Evolutionary conservation across 2,329 filamentous ascomycete genomes (phyloP).

Genomic region (Fusarium pseudocircinatum): DNA sequence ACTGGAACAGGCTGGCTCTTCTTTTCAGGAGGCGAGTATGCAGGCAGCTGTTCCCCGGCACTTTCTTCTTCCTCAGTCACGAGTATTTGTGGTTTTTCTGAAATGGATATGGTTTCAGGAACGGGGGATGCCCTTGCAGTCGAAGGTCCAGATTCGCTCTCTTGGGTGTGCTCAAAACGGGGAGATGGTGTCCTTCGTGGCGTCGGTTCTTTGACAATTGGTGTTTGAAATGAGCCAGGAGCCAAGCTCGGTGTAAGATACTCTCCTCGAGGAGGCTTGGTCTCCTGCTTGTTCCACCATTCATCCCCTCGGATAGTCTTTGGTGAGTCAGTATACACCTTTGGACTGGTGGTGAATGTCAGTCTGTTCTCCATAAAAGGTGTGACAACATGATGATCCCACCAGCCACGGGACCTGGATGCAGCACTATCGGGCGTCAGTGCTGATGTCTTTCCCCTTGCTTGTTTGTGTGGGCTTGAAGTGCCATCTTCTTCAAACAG

Average conservation of each 20-base stretch:
- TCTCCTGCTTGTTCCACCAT: conserved; percentile 49
- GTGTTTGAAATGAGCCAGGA: conserved; percentile 41
- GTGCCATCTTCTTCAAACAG: conserved; percentile 76
- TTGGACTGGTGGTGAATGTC: conserved; percentile 54
- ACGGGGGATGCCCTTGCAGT: conserved; percentile 31
- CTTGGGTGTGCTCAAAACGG: conserved; percentile 20
- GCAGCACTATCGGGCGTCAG: conserved; percentile 60
- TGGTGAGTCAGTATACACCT: conserved; percentile 46
- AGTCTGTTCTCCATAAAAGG: conserved; percentile 66
- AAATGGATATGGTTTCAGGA: conserved; percentile 25
- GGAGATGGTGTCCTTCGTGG: conserved; percentile 49
- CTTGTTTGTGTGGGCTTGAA: conserved; percentile 51
- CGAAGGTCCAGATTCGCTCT: conserved; percentile 28
- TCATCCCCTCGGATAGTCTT: conserved; percentile 45
- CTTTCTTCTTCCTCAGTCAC: conserved; percentile 49
- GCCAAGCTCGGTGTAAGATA: conserved; percentile 29
- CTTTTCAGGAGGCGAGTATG: conserved; percentile 62
- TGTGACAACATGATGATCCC: conserved; percentile 79
- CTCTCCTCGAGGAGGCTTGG: conserved; percentile 24
- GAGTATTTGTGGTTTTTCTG: conserved; percentile 54
- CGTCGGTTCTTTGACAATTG: conserved; percentile 51
- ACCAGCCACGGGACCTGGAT: conserved; percentile 75
- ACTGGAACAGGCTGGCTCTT: conserved; percentile 47
- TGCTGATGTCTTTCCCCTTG: conserved; percentile 50
- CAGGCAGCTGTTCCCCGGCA: conserved; percentile 58